Evolutionary conservation across 108 stramenopile genomes (phyloP), one percentile per base, ranked within the genome.

Genomic region (Nitzschia sp.): DNA sequence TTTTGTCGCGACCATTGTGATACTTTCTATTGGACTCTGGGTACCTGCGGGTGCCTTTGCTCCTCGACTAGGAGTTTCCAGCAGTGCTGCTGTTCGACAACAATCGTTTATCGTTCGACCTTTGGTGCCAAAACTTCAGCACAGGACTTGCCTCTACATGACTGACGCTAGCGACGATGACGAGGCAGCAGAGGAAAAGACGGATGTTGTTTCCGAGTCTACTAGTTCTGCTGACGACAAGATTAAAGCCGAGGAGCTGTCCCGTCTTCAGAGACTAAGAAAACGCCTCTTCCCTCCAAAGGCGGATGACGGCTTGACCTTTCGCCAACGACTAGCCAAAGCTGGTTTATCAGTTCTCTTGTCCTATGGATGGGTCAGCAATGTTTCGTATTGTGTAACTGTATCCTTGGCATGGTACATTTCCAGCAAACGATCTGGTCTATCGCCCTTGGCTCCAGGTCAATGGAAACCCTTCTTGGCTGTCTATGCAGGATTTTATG

Each of bases 331-430:
- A 56, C 65, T 97, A 27, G 78, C 87, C 38, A 91, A 92, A 70
- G 57, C 94, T 70, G 96, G 93, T 2, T 74, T 92, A 51, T 82
- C 87, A 34, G 90, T 87, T 1, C 42, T 93, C 1, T 68, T 97
- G 38, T 87, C 91, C 27, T 97, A 97, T 76, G 95, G 95, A 48
- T 94, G 89, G 66, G 95, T 97, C 27, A 85, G 83, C 56, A 97
- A 97, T 61, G 76, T 88, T 24, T 80, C 78, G 28, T 95, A 92
- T 57, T 65, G 77, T n/a, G 61, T 94, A 35, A 75, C 84, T 4
- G 80, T 96, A 31, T 82, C 83, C 32, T 57, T 84, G 33, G 93
- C 96, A 17, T 77, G 76, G 76, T 83, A 54, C 53, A 46, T 62
- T 45, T 67, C 68, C 36, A n/a, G 35, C 31, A 47, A 63, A 69